Conservation (phyloP, 1,284 basidiomycete genomes). For the Phellinidium pouzarii region DNA sequence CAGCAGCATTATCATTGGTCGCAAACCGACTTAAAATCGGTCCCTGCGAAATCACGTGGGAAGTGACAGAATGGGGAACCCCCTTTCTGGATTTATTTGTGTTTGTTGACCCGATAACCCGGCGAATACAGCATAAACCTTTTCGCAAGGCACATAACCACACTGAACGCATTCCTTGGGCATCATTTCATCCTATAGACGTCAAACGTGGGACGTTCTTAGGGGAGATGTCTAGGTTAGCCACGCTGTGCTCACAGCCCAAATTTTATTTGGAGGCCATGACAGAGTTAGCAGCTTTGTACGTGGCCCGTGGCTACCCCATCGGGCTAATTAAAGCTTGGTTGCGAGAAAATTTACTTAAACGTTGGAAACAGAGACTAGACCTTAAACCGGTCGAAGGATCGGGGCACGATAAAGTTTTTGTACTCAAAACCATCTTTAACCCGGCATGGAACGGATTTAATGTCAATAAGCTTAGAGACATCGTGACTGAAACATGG, state of each 20-base stretch:
- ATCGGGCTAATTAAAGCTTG: constrained; percentile 14
- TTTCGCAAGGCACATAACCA: constrained; percentile 30
- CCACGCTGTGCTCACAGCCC: constrained; percentile 28
- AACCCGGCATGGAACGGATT: constrained; percentile 12
- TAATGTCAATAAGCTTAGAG: neutral
- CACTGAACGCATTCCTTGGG: constrained; percentile 33
- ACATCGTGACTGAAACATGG: neutral
- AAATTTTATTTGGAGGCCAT: constrained; percentile 26
- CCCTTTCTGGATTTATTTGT: constrained; percentile 30
- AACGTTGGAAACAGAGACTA: constrained; percentile 20
- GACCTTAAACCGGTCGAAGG: neutral
- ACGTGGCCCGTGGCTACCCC: constrained; percentile 28
- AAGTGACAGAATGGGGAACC: constrained; percentile 19
- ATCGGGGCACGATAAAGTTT: constrained; percentile 18
- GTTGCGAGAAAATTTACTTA: neutral
- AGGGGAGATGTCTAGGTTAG: constrained; percentile 32
- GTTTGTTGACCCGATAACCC: constrained; percentile 21
- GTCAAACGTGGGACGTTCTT: constrained; percentile 32
- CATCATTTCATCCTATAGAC: constrained; percentile 30
- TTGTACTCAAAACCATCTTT: constrained; percentile 22
- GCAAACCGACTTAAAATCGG: constrained; percentile 22
- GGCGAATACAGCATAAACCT: constrained; percentile 24
- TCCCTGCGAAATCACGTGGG: constrained; percentile 30
- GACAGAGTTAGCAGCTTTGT: constrained; percentile 25
- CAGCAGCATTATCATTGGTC: constrained; percentile 21